phyloP scores from a whole-genome alignment of 805 yeast genomes.

The Ogataea siamensis region DNA sequence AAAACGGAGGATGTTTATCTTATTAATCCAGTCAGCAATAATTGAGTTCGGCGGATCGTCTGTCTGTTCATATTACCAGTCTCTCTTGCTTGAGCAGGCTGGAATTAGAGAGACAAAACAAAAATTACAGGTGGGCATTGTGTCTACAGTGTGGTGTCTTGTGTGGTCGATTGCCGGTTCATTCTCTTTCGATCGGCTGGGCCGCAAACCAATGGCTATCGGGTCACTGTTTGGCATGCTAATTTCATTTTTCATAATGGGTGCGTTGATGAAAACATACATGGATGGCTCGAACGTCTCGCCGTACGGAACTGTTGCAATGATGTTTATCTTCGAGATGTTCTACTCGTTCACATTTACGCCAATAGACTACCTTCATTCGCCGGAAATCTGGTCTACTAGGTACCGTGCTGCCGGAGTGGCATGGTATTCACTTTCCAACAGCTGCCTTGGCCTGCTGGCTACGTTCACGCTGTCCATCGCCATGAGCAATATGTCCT shows the following conservation, averaged over 20 bases:
- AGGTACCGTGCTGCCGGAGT: slow-evolving; percentile 24
- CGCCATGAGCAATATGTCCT: slow-evolving; percentile 38
- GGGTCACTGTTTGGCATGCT: slow-evolving; percentile 19
- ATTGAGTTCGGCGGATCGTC: slow-evolving; percentile 45
- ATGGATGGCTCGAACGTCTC: slow-evolving; percentile 26
- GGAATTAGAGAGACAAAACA: slow-evolving; percentile 21
- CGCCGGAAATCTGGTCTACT: slow-evolving; percentile 41
- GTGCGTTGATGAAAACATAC: slow-evolving; percentile 20
- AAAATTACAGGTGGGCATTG: slow-evolving; percentile 27
- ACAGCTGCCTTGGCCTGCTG: slow-evolving; percentile 25
- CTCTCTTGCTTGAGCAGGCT: slow-evolving; percentile 30
- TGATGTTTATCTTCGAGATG: slow-evolving; percentile 48
- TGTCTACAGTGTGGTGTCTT: slow-evolving; percentile 20
- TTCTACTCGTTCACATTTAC: slow-evolving; percentile 43
- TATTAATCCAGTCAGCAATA: slow-evolving; percentile 30
- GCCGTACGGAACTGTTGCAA: slow-evolving; percentile 33
- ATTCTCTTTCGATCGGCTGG: slow-evolving; percentile 17
- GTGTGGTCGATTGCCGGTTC: slow-evolving; percentile 23
- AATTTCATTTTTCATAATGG: slow-evolving; percentile 22
- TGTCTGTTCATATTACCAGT: slow-evolving; percentile 44
- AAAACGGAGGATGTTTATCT: slow-evolving; percentile 37
- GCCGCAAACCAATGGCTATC: slow-evolving; percentile 21
- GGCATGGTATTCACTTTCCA: slow-evolving; percentile 12
- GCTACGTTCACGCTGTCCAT: slow-evolving; percentile 35
- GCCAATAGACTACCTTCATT: slow-evolving; percentile 45